phyloP scores from a whole-genome alignment of 345 rosid species.

The Gossypium mustelinum region DNA sequence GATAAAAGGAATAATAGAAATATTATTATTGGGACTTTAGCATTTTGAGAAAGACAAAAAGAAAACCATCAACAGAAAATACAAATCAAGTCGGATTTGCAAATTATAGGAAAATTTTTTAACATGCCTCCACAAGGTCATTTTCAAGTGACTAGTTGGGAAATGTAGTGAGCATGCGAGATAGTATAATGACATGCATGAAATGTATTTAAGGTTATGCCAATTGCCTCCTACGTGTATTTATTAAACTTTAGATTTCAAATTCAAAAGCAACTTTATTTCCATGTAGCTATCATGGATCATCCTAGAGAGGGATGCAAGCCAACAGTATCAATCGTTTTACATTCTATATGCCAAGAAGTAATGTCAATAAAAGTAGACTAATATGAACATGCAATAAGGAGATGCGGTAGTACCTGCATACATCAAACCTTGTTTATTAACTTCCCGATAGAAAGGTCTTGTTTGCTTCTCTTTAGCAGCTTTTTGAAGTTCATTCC shows the following conservation, averaged over 20 bases:
- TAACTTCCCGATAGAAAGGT: slow-evolving; percentile 74
- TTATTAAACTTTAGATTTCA: neutral
- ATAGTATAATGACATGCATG: neutral
- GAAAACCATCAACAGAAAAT: neutral
- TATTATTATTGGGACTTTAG: neutral
- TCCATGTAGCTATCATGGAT: neutral
- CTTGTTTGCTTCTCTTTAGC: slow-evolving; percentile 55
- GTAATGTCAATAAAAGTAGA: neutral
- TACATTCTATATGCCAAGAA: neutral
- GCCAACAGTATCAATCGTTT: neutral
- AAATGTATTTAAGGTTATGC: neutral
- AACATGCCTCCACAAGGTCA: neutral
- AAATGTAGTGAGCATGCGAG: neutral
- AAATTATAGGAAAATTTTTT: neutral
- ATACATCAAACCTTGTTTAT: slow-evolving; percentile 77
- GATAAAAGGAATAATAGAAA: neutral
- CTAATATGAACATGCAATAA: neutral
- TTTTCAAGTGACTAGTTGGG: neutral
- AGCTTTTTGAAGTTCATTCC: slow-evolving; percentile 71
- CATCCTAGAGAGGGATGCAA: neutral
- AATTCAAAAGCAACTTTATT: neutral
- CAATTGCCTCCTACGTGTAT: neutral
- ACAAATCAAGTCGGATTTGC: neutral
- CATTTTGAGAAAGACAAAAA: neutral
- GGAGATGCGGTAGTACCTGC: slow-evolving; percentile 55